Conservation (phyloP, 306 rosid species). For the Dalbergia cochinchinensis region DNA sequence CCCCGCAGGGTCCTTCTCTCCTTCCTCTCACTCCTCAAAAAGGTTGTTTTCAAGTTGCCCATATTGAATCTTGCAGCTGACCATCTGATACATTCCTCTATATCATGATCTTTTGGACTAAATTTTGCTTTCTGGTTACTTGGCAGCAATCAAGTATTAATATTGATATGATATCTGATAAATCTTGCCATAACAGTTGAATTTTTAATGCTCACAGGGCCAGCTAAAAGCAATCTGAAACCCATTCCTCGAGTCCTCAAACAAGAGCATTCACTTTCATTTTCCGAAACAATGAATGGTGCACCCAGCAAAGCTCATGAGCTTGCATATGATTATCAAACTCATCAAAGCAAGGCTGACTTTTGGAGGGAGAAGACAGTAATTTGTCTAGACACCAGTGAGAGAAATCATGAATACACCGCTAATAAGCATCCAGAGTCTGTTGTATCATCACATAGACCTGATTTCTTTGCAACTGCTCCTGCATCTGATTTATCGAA, state of each 20-base stretch:
- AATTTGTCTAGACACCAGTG: conserved; percentile 56
- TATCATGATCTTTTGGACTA: conserved; percentile 18
- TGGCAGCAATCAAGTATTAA: conserved; percentile 9
- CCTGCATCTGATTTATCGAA: conserved; percentile 63
- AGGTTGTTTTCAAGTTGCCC: background rate
- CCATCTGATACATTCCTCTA: background rate
- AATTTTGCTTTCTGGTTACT: conserved; percentile 6
- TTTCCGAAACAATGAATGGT: conserved; percentile 61
- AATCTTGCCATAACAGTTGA: conserved; percentile 11
- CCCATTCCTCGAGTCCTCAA: conserved; percentile 57
- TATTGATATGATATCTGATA: conserved; percentile 32
- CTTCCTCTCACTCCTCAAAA: too few relatives aligned
- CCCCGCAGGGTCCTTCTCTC: background rate
- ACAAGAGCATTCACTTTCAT: conserved; percentile 57
- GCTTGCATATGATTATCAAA: conserved; percentile 53
- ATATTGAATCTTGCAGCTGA: conserved; percentile 21
- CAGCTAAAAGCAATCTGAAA: conserved; percentile 55
- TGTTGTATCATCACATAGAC: conserved; percentile 56
- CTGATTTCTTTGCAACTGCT: conserved; percentile 52
- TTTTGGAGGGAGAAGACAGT: conserved; percentile 62
- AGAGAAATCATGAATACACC: conserved; percentile 59
- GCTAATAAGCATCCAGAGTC: conserved; percentile 55
- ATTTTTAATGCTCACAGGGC: conserved; percentile 63
- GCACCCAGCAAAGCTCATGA: conserved; percentile 55
- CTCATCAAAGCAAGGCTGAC: conserved; percentile 56